phyloP scores from a whole-genome alignment of 129 eudicot genomes.

The Centella asiatica region DNA sequence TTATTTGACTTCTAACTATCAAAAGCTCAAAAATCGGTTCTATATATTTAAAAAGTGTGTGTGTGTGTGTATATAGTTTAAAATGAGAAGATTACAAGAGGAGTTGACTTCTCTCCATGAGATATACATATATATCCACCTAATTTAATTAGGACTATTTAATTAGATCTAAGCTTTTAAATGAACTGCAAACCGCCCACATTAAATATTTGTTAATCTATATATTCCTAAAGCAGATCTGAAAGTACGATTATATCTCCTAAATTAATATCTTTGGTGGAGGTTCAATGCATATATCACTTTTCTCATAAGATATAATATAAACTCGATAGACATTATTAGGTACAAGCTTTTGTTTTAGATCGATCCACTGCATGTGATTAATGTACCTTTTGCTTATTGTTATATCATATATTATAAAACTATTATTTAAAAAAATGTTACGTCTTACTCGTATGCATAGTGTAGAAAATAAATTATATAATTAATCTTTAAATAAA shows the following conservation, averaged over 20 bases:
- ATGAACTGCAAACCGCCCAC: neutral
- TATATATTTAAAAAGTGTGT: too few species aligned
- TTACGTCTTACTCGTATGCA: too few species aligned
- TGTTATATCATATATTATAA: too few species aligned
- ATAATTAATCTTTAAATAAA: too few species aligned
- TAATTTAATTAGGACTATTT: neutral
- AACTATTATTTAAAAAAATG: too few species aligned
- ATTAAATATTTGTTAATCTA: neutral
- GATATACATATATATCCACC: neutral
- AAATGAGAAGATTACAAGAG: too few species aligned
- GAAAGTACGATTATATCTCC: constrained; percentile 26
- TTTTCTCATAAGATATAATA: neutral
- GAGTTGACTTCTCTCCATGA: neutral
- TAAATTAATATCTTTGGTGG: constrained; percentile 15
- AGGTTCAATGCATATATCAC: constrained; percentile 22
- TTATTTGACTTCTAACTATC: too few species aligned
- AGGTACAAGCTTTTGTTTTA: neutral
- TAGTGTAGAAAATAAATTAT: too few species aligned
- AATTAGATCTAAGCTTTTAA: neutral
- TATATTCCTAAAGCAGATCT: constrained; percentile 19
- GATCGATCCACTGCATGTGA: neutral
- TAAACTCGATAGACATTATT: neutral
- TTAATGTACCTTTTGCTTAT: neutral
- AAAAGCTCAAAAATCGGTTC: too few species aligned
- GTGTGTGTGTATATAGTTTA: too few species aligned